Percentiles rank a stretch among this genome's conserved stretches.
These are phyloP conservation scores for Malus hybrid DNA, from an alignment of 331 rosid species.

Conservation along the genomic window DNA sequence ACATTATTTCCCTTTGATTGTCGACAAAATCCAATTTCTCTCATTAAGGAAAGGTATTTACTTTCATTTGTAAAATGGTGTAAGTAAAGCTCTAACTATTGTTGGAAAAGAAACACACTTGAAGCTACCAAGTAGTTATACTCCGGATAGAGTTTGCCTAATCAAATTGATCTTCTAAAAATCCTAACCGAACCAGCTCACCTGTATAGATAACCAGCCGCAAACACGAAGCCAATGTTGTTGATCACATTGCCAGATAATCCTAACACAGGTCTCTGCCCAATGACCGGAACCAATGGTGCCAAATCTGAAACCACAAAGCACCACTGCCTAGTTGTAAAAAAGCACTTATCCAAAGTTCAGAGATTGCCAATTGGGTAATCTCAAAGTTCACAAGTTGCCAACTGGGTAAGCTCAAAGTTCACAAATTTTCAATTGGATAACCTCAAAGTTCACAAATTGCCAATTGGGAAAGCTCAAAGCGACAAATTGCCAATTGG, in stretches of 20 bases:
- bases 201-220: slow-evolving; percentile 60
- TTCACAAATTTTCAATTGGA: background rate
- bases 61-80: background rate
- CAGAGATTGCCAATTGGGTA: background rate
- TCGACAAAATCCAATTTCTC: background rate
- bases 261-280: slow-evolving; percentile 53
- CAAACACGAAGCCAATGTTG: slow-evolving; percentile 58
- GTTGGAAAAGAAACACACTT: background rate
- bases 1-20: background rate
- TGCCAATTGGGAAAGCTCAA: background rate
- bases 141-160: background rate
- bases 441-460: background rate
- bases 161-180: background rate
- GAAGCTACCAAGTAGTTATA: background rate
- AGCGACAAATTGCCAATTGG: background rate
- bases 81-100: background rate
- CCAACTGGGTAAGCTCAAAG: background rate
- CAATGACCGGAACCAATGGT: slow-evolving; percentile 32
- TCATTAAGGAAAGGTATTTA: background rate
- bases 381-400: background rate
- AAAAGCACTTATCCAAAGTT: background rate
- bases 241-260: slow-evolving; percentile 61
- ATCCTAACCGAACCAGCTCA: slow-evolving; percentile 9
- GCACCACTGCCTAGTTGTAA: background rate
- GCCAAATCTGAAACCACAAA: slow-evolving; percentile 39